phyloP scores from a whole-genome alignment of 73 alveolate genomes.

The Paramecium sonneborni region DNA sequence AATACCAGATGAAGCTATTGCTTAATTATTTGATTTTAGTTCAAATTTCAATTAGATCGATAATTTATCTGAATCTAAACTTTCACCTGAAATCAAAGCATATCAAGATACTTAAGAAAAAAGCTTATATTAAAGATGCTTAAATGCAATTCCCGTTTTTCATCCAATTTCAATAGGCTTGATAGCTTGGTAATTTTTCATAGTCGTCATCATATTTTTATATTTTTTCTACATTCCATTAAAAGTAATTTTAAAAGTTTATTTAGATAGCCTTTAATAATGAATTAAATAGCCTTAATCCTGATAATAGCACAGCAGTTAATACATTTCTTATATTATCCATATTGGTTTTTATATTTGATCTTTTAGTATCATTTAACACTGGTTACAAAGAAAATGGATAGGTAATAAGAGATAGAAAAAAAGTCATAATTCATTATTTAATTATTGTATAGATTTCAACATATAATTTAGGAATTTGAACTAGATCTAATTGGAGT shows the following conservation, averaged over 20 bases:
- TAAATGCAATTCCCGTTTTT: slow-evolving; percentile 1
- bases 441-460: neutral
- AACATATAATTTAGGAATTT: neutral
- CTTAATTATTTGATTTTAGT: neutral
- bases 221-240: slow-evolving; percentile 39
- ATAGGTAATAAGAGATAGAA: neutral
- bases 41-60: neutral
- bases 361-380: slow-evolving; percentile 29
- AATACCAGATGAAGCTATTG: neutral
- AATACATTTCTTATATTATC: slow-evolving; percentile 3
- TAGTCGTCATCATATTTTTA: neutral
- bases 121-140: neutral
- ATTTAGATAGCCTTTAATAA: slow-evolving; percentile 25
- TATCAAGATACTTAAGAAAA: neutral
- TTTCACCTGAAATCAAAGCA: neutral
- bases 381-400: neutral
- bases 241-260: neutral
- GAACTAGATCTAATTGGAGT: slow-evolving; percentile 43
- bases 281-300: neutral
- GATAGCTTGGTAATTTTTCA: neutral
- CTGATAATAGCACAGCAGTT: neutral
- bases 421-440: neutral
- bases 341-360: neutral
- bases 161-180: neutral
- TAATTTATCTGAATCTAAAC: neutral